These are phyloP conservation scores for Actinomortierella ambigua DNA, from an alignment of 371 early-diverging fungal genomes.

Conservation along the genomic window DNA sequence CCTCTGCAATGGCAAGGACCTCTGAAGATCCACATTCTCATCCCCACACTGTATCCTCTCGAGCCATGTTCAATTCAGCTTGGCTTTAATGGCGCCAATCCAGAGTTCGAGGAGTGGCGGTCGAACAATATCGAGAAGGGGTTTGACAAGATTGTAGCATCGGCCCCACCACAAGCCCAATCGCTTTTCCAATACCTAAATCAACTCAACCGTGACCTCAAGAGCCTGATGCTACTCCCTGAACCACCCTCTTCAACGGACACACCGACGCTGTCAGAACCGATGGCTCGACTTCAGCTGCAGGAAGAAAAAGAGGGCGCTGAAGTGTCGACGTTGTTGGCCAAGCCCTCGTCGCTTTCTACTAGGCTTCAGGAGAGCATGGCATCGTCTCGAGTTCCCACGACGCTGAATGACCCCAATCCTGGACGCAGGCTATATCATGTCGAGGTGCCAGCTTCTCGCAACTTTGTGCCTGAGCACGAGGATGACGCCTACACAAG, in stretches of 20 bases:
- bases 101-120: slow-evolving; percentile 49
- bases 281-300: background rate
- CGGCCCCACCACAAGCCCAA: slow-evolving; percentile 13
- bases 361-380: too few relatives aligned
- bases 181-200: slow-evolving; percentile 64
- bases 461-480: slow-evolving; percentile 15
- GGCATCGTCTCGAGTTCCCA: too few relatives aligned
- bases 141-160: slow-evolving; percentile 53
- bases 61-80: slow-evolving; percentile 56
- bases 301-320: background rate
- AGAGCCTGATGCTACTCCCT: slow-evolving; percentile 47
- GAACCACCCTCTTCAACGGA: slow-evolving; percentile 2
- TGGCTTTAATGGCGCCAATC: slow-evolving; percentile 45
- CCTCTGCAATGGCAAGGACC: slow-evolving; percentile 35
- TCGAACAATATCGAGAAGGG: slow-evolving; percentile 53
- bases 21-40: slow-evolving; percentile 36
- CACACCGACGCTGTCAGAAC: background rate
- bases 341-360: too few relatives aligned
- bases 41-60: slow-evolving; percentile 57
- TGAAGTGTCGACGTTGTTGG: too few relatives aligned
- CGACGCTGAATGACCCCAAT: too few relatives aligned
- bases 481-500: slow-evolving; percentile 18
- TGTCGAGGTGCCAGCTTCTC: background rate
- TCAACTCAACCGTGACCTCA: slow-evolving; percentile 69
- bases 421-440: too few relatives aligned